Base-by-base conservation (phyloP, 768 basidiomycete genomes). In the Suillus weaverae region DNA sequence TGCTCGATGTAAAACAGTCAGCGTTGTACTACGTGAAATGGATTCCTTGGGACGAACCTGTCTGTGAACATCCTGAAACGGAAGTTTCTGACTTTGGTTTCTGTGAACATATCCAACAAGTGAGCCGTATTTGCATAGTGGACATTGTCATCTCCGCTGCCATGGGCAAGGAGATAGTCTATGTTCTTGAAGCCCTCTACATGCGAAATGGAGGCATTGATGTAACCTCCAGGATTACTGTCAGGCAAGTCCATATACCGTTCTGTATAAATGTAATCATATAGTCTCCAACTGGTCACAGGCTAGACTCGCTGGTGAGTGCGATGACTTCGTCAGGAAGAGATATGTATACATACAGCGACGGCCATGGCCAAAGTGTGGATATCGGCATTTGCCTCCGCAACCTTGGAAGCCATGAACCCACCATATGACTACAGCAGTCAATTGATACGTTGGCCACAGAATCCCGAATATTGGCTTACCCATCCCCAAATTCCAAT, bases 401-500 rank as follows among this genome's bases (percentile, higher is more conserved):
- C 86, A 5, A 97, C 88, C 74, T 99, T 99, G 64, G 90, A 86
- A 62, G 91, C 91, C 91, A 99, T 93, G 78, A 94, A 99, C 0
- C 97, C 97, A 11, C 97, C 97, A 71, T 95, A 98, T 9, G 92
- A 95, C 96, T 96, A 69, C 16, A 38, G 32, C 16, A 53, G 8
- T 22, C n/a, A 56, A 69, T 20, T 50, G 50, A 64, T 38, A 65
- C 59, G 60, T 51, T n/a, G 69, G 50, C 65, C 36, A 51, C 20
- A 5, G 41, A 43, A 56, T 20, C 4, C 44, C 10, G 22, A 39
- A 39, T 62, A 10, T 57, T n/a, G 14, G 79, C 91, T 73, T 67
- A 95, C 94, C 97, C 97, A 99, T 50, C 97, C 97, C 96, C 96
- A 98, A 60, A 99, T 90, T 0, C 97, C 97, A 55, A 99, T 92